Conservation (phyloP, 768 basidiomycete genomes). For the Clitopilus passeckerianus region DNA sequence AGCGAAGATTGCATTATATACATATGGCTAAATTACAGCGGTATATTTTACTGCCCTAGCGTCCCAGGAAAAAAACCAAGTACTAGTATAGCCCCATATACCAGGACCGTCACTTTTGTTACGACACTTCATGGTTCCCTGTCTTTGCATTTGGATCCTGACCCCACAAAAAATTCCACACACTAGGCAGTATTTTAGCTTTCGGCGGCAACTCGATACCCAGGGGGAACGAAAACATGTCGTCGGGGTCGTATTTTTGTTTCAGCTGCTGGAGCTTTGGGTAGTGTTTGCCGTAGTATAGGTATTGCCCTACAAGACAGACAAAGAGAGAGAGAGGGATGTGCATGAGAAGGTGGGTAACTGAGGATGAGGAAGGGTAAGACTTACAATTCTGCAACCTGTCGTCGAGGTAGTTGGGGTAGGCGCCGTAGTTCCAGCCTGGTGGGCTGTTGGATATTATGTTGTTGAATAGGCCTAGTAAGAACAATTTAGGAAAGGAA, state of each 20-base stretch:
- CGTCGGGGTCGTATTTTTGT: not conserved
- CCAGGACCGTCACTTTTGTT: not conserved
- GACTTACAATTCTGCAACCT: not conserved
- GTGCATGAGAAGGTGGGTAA: not conserved
- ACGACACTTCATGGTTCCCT: not conserved
- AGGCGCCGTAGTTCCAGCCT: not conserved
- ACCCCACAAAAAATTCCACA: not conserved
- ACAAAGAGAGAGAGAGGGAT: too few relatives aligned
- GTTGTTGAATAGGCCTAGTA: not conserved
- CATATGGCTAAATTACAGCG: not conserved
- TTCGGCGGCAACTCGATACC: not conserved
- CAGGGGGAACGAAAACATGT: not conserved
- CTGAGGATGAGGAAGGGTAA: not conserved
- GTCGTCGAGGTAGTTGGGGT: not conserved
- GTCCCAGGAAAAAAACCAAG: not conserved
- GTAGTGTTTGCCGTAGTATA: not conserved
- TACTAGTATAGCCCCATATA: not conserved
- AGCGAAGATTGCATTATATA: too few relatives aligned
- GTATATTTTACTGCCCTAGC: not conserved
- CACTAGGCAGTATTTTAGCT: not conserved
- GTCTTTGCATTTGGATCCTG: not conserved
- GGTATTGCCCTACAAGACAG: not conserved
- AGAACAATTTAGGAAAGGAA: not conserved
- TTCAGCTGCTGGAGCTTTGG: not conserved
- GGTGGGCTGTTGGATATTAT: not conserved